Evolutionary conservation across 192 early-diverging fungal species (phyloP).

Genomic region (Coemansia aciculifera): DNA sequence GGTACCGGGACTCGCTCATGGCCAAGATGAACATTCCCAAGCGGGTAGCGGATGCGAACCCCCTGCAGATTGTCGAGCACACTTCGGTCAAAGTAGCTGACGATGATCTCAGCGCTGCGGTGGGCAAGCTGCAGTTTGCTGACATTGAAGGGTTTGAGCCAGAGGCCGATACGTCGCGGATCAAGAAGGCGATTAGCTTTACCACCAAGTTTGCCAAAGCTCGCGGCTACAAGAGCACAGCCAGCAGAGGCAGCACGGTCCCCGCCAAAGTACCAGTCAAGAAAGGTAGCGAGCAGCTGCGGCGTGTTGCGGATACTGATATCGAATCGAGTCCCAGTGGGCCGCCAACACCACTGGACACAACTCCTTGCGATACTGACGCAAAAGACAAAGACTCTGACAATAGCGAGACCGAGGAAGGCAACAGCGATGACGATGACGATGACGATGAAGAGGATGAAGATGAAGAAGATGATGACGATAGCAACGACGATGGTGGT

Average conservation of each 20-base stretch:
- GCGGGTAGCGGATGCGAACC: conserved; percentile 18
- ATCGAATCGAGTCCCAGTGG: background rate
- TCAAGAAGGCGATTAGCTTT: conserved; percentile 27
- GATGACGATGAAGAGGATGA: background rate
- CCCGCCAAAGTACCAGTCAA: background rate
- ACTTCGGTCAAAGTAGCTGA: background rate
- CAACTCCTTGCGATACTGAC: background rate
- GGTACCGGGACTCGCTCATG: conserved; percentile 36
- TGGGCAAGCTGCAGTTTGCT: conserved; percentile 40
- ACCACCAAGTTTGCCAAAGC: background rate
- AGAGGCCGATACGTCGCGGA: conserved; percentile 23
- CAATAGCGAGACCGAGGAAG: background rate
- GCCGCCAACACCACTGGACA: background rate
- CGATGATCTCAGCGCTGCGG: conserved; percentile 21
- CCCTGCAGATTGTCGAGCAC: conserved; percentile 41
- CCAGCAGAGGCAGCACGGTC: background rate
- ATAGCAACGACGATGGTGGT: background rate
- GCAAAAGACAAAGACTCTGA: conserved; percentile 9
- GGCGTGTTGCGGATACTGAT: background rate
- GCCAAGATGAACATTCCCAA: conserved; percentile 41
- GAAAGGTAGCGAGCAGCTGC: background rate
- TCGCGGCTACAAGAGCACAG: background rate
- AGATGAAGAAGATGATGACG: conserved; percentile 7
- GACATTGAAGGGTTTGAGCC: conserved; percentile 52
- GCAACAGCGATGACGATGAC: conserved; percentile 2